Percentiles rank a stretch among this genome's conserved stretches.
These are phyloP conservation scores for Penicillium oxalicum DNA, from an alignment of 2,329 filamentous ascomycete genomes.

Conservation along the genomic window DNA sequence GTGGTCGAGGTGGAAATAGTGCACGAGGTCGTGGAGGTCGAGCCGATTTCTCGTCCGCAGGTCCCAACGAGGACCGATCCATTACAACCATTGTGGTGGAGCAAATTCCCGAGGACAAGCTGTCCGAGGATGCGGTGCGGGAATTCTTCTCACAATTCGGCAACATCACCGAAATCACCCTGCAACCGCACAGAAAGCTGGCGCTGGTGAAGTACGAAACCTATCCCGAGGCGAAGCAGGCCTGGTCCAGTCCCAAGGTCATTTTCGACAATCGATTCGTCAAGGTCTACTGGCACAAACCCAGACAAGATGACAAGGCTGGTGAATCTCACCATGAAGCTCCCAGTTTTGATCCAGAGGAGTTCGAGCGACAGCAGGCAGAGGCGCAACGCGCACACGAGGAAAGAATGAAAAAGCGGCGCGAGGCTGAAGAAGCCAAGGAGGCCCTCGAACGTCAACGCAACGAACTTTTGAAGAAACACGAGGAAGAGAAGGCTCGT, in stretches of 20 bases:
- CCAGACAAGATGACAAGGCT: constrained; percentile 31
- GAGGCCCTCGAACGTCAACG: constrained; percentile 50
- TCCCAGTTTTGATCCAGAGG: constrained; percentile 48
- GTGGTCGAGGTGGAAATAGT: constrained; percentile 38
- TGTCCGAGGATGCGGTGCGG: constrained; percentile 48
- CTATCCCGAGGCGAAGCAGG: constrained; percentile 47
- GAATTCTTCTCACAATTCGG: constrained; percentile 56
- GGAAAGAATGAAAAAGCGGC: constrained; percentile 47
- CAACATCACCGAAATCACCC: constrained; percentile 47
- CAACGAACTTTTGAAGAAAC: constrained; percentile 46
- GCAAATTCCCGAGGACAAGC: constrained; percentile 55
- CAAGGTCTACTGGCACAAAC: constrained; percentile 58
- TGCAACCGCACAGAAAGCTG: constrained; percentile 50
- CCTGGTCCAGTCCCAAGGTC: constrained; percentile 56
- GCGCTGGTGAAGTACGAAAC: constrained; percentile 52
- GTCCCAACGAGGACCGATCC: constrained; percentile 48
- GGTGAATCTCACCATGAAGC: constrained; percentile 29
- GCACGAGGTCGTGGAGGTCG: constrained; percentile 39
- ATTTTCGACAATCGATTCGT: constrained; percentile 61
- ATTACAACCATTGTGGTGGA: constrained; percentile 55
- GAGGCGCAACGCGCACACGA: constrained; percentile 54
- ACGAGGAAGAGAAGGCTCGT: constrained; percentile 50
- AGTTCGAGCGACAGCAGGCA: constrained; percentile 50
- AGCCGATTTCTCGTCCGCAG: constrained; percentile 49
- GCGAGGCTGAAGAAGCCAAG: constrained; percentile 48